Evolutionary conservation across 2,329 filamentous ascomycete species (phyloP), one percentile per base, ranked within the genome.

Genomic region (Ceratocystis ficicola): DNA sequence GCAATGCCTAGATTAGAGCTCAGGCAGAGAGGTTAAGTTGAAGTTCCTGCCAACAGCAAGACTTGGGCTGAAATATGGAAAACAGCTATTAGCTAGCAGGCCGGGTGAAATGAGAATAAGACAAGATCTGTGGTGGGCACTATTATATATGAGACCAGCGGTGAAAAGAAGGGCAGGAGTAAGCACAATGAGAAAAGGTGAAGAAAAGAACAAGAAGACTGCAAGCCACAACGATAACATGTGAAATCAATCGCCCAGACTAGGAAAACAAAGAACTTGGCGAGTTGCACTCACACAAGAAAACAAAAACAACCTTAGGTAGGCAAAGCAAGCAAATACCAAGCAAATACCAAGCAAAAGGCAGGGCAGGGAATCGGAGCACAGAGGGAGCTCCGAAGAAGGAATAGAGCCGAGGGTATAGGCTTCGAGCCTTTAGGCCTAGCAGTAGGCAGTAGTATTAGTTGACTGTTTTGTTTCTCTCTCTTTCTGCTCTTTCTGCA

Each of bases 371-470:
- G 55, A 36, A 59, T 6, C 28, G 32, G 55, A 15, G 30, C 4
- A 55, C 8, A 10, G n/a, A 59, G 55, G 5, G 55, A 59, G n/a
- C 55, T 59, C 55, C 28, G 36, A 30, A 32, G 55, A 59, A 59
- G 55, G 55, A 59, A 59, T 59, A 30, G 55, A 59, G 55, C 55
- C 28, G 55, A 59, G 55, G 55, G 55, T 30, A 59, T 36, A 59
- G 48, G 48, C 25, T 20, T 41, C 36, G 36, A 41, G 36, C 36
- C 10, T 41, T 15, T 41, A 15, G 10, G 10, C 36, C 12, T 41
- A 41, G 36, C 36, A 41, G 10, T 12, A 4, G 36, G 36, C 36
- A 41, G 10, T 12, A 4, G 36, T 41, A 41, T 41, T 41, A 41
- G 12, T 41, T 41, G 36, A 41, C 36, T 41, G 36, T 5, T 41